Evolutionary conservation across 257 asterid genomes (phyloP).

Genomic region (Paulownia fortunei): DNA sequence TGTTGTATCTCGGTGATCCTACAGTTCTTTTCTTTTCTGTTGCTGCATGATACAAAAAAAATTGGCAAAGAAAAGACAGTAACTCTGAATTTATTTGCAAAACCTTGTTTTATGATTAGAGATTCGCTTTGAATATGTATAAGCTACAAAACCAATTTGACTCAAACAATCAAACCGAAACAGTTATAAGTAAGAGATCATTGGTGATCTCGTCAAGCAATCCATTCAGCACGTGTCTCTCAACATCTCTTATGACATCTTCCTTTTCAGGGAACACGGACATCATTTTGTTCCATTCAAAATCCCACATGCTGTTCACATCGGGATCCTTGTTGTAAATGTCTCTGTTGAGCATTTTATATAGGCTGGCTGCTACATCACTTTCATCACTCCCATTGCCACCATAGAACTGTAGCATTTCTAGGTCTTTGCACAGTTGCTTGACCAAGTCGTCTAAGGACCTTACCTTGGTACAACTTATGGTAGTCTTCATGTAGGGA

Average conservation of each 20-base stretch:
- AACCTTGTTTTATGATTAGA: neutral
- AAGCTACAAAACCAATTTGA: slow-evolving; percentile 28
- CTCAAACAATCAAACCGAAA: slow-evolving; percentile 42
- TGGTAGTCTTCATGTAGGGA: slow-evolving; percentile 41
- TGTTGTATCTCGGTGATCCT: neutral
- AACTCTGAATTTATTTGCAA: slow-evolving; percentile 26
- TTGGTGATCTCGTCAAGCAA: slow-evolving; percentile 69
- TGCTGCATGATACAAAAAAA: neutral
- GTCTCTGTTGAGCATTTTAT: slow-evolving; percentile 67
- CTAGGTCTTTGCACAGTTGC: slow-evolving; percentile 69
- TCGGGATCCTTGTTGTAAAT: slow-evolving; percentile 48
- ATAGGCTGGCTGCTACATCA: slow-evolving; percentile 52
- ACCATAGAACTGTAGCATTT: slow-evolving; percentile 50
- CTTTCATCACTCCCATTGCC: slow-evolving; percentile 45
- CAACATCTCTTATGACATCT: slow-evolving; percentile 62
- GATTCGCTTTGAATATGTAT: neutral
- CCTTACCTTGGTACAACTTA: slow-evolving; percentile 34
- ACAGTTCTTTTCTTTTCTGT: neutral
- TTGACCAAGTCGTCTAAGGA: slow-evolving; percentile 73
- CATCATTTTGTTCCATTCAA: slow-evolving; percentile 60
- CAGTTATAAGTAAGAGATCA: slow-evolving; percentile 50
- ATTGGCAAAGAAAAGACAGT: neutral
- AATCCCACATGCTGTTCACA: slow-evolving; percentile 81
- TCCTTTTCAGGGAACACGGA: slow-evolving; percentile 56
- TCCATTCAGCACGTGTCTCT: slow-evolving; percentile 68